Evolutionary conservation across 352 stramenopile species (phyloP), one percentile per base, ranked within the genome.

Genomic region (Pythium graminicola): DNA sequence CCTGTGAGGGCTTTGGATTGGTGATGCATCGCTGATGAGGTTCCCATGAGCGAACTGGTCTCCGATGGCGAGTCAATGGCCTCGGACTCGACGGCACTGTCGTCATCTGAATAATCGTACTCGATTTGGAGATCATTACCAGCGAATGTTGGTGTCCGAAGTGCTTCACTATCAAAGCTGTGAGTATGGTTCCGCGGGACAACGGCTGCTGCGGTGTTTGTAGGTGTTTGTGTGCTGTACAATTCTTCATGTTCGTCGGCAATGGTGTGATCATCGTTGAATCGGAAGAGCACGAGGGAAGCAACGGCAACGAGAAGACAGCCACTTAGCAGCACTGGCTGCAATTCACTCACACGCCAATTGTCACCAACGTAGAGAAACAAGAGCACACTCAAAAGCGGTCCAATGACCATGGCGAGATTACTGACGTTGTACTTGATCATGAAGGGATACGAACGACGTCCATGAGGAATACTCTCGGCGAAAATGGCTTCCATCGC

Each of bases 391-490:
- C 73, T 77, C 16, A 85, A 33, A 19, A 62, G 36, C 7, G 79
- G 79, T 0, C 79, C 79, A 17, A 87, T 54, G 54, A 84, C 76
- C 57, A 82, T 73, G 31, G 79, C 79, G 9, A 85, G 28, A 50
- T 87, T 89, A 65, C 66, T 80, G 33, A 89, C 70, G 50, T 85
- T 85, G 75, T 86, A 87, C 67, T 89, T 87, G 70, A 89, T 75
- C 74, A 83, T 86, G 62, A 87, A 86, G 8, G 79, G 79, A 45
- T 74, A 85, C 47, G 76, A 86, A 20, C 79, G 68, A 40, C 69
- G 67, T 20, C 76, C 76, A 35, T 83, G 70, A 40, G 73, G 74
- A 39, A 89, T 81, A 9, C 72, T 85, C 36, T 89, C 79, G n/a
- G 76, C 79, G 46, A 89, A 89, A 6, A 87, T 64, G 43, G 79